Percentiles rank a stretch among this genome's conserved stretches.
phyloP scores from a whole-genome alignment of 768 basidiomycete genomes.

The Cystoderma amianthinum region DNA sequence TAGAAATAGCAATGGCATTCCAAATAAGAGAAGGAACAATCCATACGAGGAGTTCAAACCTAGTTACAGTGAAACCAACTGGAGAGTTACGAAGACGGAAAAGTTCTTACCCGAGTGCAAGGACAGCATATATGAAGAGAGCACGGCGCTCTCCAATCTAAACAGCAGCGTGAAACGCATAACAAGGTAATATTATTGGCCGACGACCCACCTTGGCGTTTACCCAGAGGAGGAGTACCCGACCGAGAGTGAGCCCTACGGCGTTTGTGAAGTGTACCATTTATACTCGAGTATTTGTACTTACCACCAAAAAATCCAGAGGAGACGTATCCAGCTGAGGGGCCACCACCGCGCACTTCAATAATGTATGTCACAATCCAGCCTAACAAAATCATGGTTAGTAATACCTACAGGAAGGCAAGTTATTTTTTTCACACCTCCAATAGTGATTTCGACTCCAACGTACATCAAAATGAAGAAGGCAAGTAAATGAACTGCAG shows the following conservation, averaged over 20 bases:
- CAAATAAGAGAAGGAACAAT: slow-evolving; percentile 36
- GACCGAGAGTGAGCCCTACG: slow-evolving; percentile 45
- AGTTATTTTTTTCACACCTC: slow-evolving; percentile 31
- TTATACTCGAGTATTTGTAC: slow-evolving; percentile 16
- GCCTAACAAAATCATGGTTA: slow-evolving; percentile 25
- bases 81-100: neutral
- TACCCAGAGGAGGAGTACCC: slow-evolving; percentile 48
- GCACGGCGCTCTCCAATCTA: slow-evolving; percentile 50
- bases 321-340: slow-evolving; percentile 22
- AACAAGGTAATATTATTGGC: neutral
- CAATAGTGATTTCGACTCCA: slow-evolving; percentile 59
- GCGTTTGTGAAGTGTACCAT: neutral
- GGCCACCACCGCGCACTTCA: slow-evolving; percentile 26
- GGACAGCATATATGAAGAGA: slow-evolving; percentile 41
- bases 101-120: slow-evolving; percentile 39
- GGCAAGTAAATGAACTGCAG: slow-evolving; percentile 54
- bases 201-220: slow-evolving; percentile 36
- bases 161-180: neutral
- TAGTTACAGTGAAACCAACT: slow-evolving; percentile 9
- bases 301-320: too few species aligned
- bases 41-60: slow-evolving; percentile 66
- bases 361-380: slow-evolving; percentile 65
- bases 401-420: too few species aligned
- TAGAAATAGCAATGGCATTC: slow-evolving; percentile 37
- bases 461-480: slow-evolving; percentile 63